Conservation (phyloP, 2,329 filamentous ascomycete genomes). For the Rugonectria rugulosa region DNA sequence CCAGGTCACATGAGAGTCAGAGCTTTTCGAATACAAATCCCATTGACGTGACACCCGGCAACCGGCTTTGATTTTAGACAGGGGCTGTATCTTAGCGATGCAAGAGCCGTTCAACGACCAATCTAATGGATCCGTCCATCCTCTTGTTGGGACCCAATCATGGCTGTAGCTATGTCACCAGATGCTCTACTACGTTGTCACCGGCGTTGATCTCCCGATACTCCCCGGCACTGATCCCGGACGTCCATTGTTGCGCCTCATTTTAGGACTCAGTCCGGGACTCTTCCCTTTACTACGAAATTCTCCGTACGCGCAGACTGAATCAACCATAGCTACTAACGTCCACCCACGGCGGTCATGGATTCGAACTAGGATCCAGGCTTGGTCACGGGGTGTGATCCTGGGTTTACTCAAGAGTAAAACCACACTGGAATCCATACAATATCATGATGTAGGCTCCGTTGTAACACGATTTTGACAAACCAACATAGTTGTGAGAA, state of each 20-base stretch:
- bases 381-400: too few relatives aligned
- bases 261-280: too few relatives aligned
- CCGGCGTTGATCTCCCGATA: neutral
- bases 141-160: neutral
- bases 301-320: too few relatives aligned
- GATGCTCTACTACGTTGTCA: neutral
- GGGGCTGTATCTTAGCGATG: slow-evolving; percentile 1
- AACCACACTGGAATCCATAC: too few relatives aligned
- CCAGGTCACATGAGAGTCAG: neutral
- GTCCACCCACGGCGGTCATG: neutral
- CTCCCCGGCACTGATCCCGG: neutral
- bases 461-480: neutral
- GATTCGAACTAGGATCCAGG: too few relatives aligned
- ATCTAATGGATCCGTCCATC: neutral
- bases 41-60: neutral
- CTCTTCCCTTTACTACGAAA: too few relatives aligned
- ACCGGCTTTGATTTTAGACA: neutral
- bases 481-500: neutral
- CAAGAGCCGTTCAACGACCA: neutral
- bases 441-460: too few relatives aligned
- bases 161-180: neutral
- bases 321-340: too few relatives aligned
- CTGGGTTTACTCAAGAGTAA: too few relatives aligned
- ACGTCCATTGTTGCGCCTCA: too few relatives aligned
- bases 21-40: neutral